Evolutionary conservation across 2,329 filamentous ascomycete genomes (phyloP).

Genomic region (Scytalidium lignicola): DNA sequence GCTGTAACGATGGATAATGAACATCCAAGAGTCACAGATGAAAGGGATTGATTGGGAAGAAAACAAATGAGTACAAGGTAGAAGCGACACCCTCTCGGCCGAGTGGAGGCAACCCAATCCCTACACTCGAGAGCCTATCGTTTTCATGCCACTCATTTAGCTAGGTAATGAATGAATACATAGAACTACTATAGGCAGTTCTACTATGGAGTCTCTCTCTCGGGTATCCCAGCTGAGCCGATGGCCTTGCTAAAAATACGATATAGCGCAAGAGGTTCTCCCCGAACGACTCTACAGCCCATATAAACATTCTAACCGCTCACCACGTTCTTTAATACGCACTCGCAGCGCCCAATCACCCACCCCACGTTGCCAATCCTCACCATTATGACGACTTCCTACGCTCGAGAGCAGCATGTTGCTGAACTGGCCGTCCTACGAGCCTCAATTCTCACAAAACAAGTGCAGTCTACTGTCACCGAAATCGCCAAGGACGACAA

Average conservation of each 20-base stretch:
- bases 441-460: constrained; percentile 54
- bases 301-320: background rate
- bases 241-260: background rate
- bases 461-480: constrained; percentile 39
- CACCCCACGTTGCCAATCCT: background rate
- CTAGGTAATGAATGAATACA: background rate
- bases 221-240: too few relatives aligned
- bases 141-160: background rate
- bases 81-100: background rate
- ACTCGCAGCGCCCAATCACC: background rate
- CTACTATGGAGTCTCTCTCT: too few relatives aligned
- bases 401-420: constrained; percentile 1
- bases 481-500: constrained; percentile 52
- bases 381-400: background rate
- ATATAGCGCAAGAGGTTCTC: background rate
- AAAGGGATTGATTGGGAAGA: background rate
- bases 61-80: background rate
- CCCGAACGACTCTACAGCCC: background rate
- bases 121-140: background rate
- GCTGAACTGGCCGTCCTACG: constrained; percentile 41
- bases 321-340: background rate
- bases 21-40: background rate
- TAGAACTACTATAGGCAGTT: too few relatives aligned
- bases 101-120: background rate
- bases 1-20: background rate